These are phyloP conservation scores for Davidsoniella neocaledoniae DNA, from an alignment of 2,329 filamentous ascomycete genomes.

Conservation along the genomic window DNA sequence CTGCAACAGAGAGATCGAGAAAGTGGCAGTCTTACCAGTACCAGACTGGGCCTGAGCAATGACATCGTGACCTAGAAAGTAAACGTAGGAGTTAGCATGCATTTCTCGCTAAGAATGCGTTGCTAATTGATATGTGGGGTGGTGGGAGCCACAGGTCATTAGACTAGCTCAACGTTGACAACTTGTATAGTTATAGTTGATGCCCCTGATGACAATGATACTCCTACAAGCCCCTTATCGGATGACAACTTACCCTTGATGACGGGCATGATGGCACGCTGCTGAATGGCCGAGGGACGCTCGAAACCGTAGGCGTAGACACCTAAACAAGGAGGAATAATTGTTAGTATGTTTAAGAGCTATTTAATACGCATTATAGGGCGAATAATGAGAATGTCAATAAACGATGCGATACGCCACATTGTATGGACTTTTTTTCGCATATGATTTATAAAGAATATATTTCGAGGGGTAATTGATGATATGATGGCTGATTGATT, in stretches of 20 bases:
- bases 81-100: not conserved
- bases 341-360: not conserved
- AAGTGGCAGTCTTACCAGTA: conserved; percentile 98
- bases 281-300: conserved; percentile 97
- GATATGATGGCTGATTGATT: conserved; percentile 8
- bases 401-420: not conserved
- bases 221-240: too few species aligned
- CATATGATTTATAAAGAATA: not conserved
- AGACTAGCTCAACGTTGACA: not conserved
- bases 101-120: not conserved
- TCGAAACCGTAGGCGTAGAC: conserved; percentile 99
- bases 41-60: conserved; percentile 99
- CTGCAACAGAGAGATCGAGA: conserved; percentile 97
- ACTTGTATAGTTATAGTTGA: not conserved
- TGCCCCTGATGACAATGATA: too few species aligned
- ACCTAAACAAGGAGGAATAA: conserved; percentile 29
- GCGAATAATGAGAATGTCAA: not conserved
- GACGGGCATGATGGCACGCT: conserved; percentile 99
- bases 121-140: not conserved
- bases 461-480: not conserved
- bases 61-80: conserved; percentile 68
- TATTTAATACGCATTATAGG: not conserved
- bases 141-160: not conserved
- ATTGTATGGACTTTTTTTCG: not conserved
- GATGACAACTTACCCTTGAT: conserved; percentile 66